Base-by-base conservation (phyloP, 2,329 filamentous ascomycete genomes). In the Rosellinia necatrix region DNA sequence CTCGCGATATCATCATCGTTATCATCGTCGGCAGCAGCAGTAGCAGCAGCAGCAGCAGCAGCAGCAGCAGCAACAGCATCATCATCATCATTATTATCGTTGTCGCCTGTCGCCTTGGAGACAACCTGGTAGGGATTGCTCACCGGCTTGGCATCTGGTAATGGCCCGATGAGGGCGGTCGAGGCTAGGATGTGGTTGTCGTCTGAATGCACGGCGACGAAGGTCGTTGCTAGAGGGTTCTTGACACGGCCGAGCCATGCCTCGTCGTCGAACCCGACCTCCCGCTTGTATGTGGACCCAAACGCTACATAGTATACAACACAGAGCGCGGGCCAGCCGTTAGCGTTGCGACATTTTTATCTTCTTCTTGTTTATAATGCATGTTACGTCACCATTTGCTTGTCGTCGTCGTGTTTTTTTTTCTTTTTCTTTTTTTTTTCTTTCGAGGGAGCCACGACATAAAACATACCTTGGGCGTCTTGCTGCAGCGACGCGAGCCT, bases 281-380 rank as follows among this genome's bases (percentile, higher is more conserved):
- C 74, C 49, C 71, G 66, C 24, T 63, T 68, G 52, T 74, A 71
- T 3, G 67, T 76, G 17, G 75, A 76, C 3, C 70, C 70, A 56
- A 76, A 76, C 17, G 71, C 68, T 69, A 49, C 58, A 52, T 21
- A 30, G 25, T 10, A n/a, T 29, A 27, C 50, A 21, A 22, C 6
- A 12, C 4, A 17, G 29, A n/a, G n/a, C n/a, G n/a, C n/a, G n/a
- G n/a, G n/a, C n/a, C n/a, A n/a, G n/a, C n/a, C 29, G 46, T 63
- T 46, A 56, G 65, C 44, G 67, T 38, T 34, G 29, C 10, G 10
- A 41, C 17, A 22, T 40, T 27, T 17, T 43, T 17, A 19, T 19
- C 10, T 21, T n/a, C 10, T 38, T 38, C 15, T 22, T 35, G 30
- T 37, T 17, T n/a, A 48, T 29, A 19, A 49, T 49, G 42, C 32